Conservation (phyloP, 352 stramenopile species). For the Globisporangium orthogonon region DNA sequence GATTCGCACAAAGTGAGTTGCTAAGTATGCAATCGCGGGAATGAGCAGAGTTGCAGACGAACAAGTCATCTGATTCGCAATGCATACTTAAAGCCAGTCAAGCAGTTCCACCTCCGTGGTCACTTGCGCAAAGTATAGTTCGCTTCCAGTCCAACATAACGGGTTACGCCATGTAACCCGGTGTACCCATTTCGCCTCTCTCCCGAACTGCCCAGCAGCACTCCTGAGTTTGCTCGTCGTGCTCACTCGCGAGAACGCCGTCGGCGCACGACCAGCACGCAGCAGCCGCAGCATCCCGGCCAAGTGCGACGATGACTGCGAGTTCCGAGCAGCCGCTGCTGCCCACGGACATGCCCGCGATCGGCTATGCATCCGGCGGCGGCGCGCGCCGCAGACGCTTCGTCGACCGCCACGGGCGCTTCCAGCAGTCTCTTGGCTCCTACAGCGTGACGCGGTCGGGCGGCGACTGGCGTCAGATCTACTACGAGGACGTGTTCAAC, state of each 20-base stretch:
- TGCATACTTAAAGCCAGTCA: too few relatives aligned
- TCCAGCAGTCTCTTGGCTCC: conserved; percentile 61
- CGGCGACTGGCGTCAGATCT: conserved; percentile 78
- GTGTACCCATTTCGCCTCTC: neutral
- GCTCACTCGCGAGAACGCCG: neutral
- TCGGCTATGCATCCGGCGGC: conserved; percentile 4
- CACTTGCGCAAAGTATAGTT: too few relatives aligned
- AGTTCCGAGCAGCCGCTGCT: conserved; percentile 28
- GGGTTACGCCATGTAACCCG: too few relatives aligned
- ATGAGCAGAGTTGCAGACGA: too few relatives aligned
- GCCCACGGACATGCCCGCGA: conserved; percentile 5
- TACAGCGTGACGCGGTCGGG: conserved; percentile 60
- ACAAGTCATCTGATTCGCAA: too few relatives aligned
- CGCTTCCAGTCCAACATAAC: too few relatives aligned
- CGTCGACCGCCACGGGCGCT: conserved; percentile 52
- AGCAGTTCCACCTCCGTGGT: too few relatives aligned
- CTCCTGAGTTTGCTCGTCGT: too few relatives aligned
- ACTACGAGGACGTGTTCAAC: conserved; percentile 84
- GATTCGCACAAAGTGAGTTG: too few relatives aligned
- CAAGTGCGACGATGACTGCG: conserved; percentile 8
- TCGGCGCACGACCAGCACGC: neutral
- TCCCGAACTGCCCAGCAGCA: neutral
- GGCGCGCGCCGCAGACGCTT: conserved; percentile 28
- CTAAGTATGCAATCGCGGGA: too few relatives aligned
- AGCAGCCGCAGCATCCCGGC: too few relatives aligned